Conservation (phyloP, 495 filamentous ascomycete species). For the Aspergillus steynii region DNA sequence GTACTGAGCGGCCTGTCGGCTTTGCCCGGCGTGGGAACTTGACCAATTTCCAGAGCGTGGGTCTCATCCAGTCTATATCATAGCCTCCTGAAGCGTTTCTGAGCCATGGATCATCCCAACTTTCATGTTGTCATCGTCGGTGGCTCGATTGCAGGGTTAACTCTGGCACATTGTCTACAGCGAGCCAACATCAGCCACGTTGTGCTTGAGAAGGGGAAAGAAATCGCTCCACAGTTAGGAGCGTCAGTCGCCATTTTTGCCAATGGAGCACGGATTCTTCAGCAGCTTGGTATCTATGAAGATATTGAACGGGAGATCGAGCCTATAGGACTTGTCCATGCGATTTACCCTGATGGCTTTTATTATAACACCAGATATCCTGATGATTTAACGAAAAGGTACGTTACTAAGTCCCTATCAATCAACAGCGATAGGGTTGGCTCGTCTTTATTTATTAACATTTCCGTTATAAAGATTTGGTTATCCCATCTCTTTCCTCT, state of each 20-base stretch:
- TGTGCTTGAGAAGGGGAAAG: slow-evolving; percentile 41
- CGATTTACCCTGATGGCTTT: slow-evolving; percentile 6
- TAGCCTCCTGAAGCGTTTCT: background rate
- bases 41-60: background rate
- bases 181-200: slow-evolving; percentile 49
- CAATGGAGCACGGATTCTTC: slow-evolving; percentile 41
- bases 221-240: slow-evolving; percentile 39
- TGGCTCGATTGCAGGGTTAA: slow-evolving; percentile 50
- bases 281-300: slow-evolving; percentile 48
- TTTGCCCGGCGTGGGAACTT: background rate
- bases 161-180: slow-evolving; percentile 45
- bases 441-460: background rate
- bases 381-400: slow-evolving; percentile 13
- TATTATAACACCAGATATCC: slow-evolving; percentile 3
- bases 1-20: background rate
- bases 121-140: slow-evolving; percentile 55
- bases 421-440: background rate
- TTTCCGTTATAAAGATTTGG: slow-evolving; percentile 2
- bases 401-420: background rate
- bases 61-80: background rate
- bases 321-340: slow-evolving; percentile 8
- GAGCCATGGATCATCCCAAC: slow-evolving; percentile 1
- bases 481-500: slow-evolving; percentile 26
- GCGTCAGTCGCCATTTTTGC: slow-evolving; percentile 34
- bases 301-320: slow-evolving; percentile 18